Percentiles rank a stretch among this genome's conserved stretches.
Evolutionary conservation across 1,284 basidiomycete genomes (phyloP).

Genomic region (Tilletia walkeri): DNA sequence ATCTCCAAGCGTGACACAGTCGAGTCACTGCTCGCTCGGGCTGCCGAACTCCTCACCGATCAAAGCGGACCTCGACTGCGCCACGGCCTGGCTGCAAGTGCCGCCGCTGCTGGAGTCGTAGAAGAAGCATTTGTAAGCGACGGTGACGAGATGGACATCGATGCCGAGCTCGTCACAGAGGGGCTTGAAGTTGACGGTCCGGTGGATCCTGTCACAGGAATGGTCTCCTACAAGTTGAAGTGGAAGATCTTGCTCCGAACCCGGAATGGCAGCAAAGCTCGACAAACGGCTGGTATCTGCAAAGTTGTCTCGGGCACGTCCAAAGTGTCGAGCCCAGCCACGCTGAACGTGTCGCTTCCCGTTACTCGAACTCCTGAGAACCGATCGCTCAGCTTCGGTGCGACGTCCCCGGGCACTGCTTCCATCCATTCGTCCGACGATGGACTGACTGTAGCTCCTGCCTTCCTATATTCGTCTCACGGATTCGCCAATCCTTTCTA

Average conservation of each 20-base stretch:
- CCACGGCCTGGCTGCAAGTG: neutral
- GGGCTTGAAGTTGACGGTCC: neutral
- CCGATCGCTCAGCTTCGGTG: neutral
- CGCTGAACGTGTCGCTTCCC: neutral
- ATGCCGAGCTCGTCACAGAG: constrained; percentile 1
- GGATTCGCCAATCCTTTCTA: neutral
- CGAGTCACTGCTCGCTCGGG: constrained; percentile 1
- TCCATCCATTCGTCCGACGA: neutral
- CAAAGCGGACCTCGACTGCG: neutral
- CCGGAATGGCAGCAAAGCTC: neutral
- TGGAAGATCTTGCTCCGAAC: constrained; percentile 5
- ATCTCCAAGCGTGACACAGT: constrained; percentile 5
- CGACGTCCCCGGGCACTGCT: neutral
- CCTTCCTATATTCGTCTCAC: neutral
- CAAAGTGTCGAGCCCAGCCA: neutral
- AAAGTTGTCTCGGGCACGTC: constrained; percentile 8
- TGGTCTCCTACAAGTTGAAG: neutral
- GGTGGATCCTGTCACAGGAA: neutral
- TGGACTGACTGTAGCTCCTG: neutral
- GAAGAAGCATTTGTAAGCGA: no score
- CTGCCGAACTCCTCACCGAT: constrained; percentile 3
- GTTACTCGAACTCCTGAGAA: neutral
- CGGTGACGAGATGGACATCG: neutral
- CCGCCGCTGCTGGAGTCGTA: no score
- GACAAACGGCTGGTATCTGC: neutral